A percentile compares a stretch with the other conserved stretches of the same genome.
Conservation (phyloP, 176 grass and related monocot species). For the Oryza australiensis region DNA sequence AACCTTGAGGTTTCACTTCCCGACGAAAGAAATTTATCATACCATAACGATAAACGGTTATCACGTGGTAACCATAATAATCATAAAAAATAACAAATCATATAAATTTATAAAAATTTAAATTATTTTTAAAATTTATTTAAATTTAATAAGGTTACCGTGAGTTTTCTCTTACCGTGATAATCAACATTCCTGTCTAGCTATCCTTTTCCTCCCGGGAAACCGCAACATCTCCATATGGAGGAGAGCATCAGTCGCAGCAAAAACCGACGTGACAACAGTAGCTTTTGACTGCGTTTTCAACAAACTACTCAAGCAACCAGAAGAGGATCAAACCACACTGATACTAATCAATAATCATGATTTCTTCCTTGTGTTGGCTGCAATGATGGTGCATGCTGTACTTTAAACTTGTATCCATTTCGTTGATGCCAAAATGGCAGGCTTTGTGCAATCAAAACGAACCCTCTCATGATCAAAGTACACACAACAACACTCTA, state of each 20-base stretch:
- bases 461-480: background rate
- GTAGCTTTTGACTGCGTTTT: background rate
- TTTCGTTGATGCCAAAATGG: background rate
- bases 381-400: background rate
- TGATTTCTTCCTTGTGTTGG: background rate
- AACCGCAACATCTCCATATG: background rate
- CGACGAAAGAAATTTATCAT: too few species aligned
- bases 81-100: too few species aligned
- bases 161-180: too few species aligned
- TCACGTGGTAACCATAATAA: too few species aligned
- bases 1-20: too few species aligned
- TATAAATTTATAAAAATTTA: too few species aligned
- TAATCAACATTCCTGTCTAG: background rate
- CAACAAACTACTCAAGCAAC: background rate
- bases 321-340: background rate
- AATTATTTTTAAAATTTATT: too few species aligned
- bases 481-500: background rate
- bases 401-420: background rate
- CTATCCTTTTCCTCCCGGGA: background rate
- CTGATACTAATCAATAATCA: background rate
- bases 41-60: too few species aligned
- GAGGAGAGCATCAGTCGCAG: background rate
- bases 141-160: too few species aligned
- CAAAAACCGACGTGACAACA: background rate
- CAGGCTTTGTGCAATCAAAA: slow-evolving; percentile 18